Evolutionary conservation across 345 rosid genomes (phyloP), one percentile per base, ranked within the genome.

Genomic region (Erucastrum elatum): DNA sequence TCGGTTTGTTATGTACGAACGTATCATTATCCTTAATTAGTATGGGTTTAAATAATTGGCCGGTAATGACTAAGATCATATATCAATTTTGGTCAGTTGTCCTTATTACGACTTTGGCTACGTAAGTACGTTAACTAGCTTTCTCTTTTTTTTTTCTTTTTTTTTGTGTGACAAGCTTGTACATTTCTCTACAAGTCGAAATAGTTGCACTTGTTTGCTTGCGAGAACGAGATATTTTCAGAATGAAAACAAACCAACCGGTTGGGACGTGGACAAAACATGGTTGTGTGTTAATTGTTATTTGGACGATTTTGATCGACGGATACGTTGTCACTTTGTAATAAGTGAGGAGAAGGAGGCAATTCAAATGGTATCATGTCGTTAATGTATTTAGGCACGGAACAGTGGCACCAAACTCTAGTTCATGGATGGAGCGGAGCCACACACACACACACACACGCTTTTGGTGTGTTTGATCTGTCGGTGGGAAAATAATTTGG

Each of bases 281-380:
- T 3, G 66, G 51, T 17, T 68, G 58, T 68, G 75, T 16, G 35
- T 34, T 79, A 60, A 67, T 61, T 35, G 6, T 12, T 12, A 74
- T 16, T 51, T 79, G 78, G 75, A 79, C 82, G 78, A 74, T 74
- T 44, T 61, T 62, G 46, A 79, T 73, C 17, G 27, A 35, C 51
- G 34, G 6, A 61, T n/a, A 34, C 37, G 27, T 73, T 79, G 78
- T 61, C 78, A 51, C 74, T 15, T 73, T 74, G 78, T 79, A 68
- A 79, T 68, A 73, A 79, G 66, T 63, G 75, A 67, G 58, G 25
- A 72, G 46, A 30, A 71, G 26, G 25, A 65, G 64, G 58, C 30
- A 61, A 79, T 49, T 60, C 44, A 72, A 79, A 51, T 46, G 17
- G 74, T 55, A 60, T 59, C 49, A 55, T 71, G 71, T 27, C 35